Evolutionary conservation across 371 early-diverging fungal species (phyloP).

Genomic region (Nematocida ausubeli): DNA sequence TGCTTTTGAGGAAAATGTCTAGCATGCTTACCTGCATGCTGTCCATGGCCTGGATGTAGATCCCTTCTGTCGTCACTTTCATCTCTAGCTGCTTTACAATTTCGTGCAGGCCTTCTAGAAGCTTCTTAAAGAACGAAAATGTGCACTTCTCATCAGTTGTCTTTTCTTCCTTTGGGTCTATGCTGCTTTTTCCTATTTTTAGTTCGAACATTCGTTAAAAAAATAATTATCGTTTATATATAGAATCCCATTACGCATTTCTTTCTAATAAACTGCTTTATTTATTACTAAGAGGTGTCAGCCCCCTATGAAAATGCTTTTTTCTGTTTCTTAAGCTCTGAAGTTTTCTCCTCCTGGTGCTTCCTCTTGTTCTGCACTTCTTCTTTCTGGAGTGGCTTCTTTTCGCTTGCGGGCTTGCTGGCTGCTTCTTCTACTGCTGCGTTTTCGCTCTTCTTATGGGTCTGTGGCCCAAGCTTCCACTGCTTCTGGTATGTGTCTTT

Average conservation of each 20-base stretch:
- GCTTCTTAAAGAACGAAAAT: slow-evolving; percentile 74
- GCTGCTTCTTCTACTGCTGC: slow-evolving; percentile 9
- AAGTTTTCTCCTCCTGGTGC: neutral
- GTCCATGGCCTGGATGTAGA: slow-evolving; percentile 96
- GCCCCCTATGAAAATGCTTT: neutral
- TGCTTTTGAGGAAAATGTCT: slow-evolving; percentile 76
- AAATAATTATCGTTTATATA: slow-evolving; percentile 28
- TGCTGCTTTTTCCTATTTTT: slow-evolving; percentile 45
- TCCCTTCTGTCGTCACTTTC: slow-evolving; percentile 86
- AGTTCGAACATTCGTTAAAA: slow-evolving; percentile 63
- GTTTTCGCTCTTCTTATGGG: neutral
- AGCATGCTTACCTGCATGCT: slow-evolving; percentile 90
- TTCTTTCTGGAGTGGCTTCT: neutral
- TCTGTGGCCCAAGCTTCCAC: slow-evolving; percentile 47
- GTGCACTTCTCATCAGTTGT: slow-evolving; percentile 24
- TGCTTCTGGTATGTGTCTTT: slow-evolving; percentile 71
- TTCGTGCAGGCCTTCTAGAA: slow-evolving; percentile 90
- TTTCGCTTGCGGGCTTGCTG: neutral
- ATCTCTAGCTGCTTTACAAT: slow-evolving; percentile 90
- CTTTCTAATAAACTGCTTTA: neutral
- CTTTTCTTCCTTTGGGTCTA: slow-evolving; percentile 29
- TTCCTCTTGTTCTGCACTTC: neutral
- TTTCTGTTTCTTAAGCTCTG: neutral
- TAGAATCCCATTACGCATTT: neutral
- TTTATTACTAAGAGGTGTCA: neutral